Percentiles rank a stretch among this genome's conserved stretches.
Conservation (phyloP, 176 grass and related monocot genomes). For the Coix lacrymajobi region DNA sequence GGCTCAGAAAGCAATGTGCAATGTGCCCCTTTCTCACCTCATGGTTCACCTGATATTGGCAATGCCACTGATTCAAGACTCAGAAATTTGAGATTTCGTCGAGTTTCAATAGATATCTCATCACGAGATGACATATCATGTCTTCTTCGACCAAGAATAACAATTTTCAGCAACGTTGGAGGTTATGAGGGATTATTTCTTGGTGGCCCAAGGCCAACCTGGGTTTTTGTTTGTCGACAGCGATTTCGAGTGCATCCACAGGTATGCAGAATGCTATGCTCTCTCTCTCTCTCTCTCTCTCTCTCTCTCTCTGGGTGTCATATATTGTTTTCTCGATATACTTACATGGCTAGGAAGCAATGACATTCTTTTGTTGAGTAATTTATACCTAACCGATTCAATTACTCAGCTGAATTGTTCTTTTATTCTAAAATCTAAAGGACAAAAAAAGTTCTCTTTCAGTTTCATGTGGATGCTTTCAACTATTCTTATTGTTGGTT, state of each 20-base stretch:
- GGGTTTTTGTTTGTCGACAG: constrained; percentile 90
- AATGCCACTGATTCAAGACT: constrained; percentile 55
- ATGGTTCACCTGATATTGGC: constrained; percentile 33
- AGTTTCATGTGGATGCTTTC: neutral
- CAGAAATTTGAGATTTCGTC: constrained; percentile 78
- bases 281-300: neutral
- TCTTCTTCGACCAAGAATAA: constrained; percentile 65
- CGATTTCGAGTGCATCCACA: constrained; percentile 83
- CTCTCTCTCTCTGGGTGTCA: neutral
- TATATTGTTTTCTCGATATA: neutral
- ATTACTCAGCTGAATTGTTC: constrained; percentile 1
- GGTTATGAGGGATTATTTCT: constrained; percentile 91
- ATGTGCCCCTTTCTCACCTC: constrained; percentile 28
- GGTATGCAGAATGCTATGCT: constrained; percentile 31
- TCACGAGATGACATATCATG: constrained; percentile 56
- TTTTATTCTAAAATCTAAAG: neutral
- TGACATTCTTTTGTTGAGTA: neutral
- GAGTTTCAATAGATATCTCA: constrained; percentile 55
- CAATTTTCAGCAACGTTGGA: constrained; percentile 76
- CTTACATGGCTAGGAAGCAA: neutral
- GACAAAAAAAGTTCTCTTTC: neutral
- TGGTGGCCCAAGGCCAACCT: constrained; percentile 74
- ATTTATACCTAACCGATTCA: constrained; percentile 4
- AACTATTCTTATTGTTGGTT: neutral
- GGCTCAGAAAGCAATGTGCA: constrained; percentile 33